These are phyloP conservation scores for Macrotyloma uniflorum DNA, from an alignment of 306 rosid genomes.

Conservation along the genomic window DNA sequence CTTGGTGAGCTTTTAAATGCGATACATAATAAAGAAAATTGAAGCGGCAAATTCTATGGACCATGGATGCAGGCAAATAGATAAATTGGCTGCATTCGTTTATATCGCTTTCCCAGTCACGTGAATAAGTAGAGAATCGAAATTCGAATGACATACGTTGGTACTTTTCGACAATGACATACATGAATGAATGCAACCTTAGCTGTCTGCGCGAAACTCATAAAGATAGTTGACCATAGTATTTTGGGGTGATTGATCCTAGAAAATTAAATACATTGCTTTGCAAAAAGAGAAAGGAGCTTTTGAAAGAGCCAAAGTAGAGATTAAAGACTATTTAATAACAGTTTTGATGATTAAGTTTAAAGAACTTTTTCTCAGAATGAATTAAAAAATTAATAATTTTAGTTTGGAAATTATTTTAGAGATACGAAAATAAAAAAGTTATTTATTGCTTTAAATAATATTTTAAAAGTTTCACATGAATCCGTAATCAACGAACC, in stretches of 20 bases:
- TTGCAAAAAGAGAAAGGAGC: neutral
- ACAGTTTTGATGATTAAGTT: too few species aligned
- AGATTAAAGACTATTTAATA: too few species aligned
- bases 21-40: neutral
- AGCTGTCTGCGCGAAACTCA: neutral
- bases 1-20: neutral
- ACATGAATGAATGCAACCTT: neutral
- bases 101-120: conserved; percentile 22
- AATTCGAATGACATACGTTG: neutral
- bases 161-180: neutral
- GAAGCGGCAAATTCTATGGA: conserved; percentile 31
- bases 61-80: neutral
- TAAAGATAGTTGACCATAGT: neutral
- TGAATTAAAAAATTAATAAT: too few species aligned
- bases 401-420: too few species aligned
- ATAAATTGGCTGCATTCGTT: neutral
- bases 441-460: too few species aligned
- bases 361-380: too few species aligned
- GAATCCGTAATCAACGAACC: too few species aligned
- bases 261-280: conserved; percentile 29
- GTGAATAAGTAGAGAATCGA: conserved; percentile 28
- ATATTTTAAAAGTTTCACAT: too few species aligned
- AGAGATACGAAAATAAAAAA: too few species aligned
- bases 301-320: neutral
- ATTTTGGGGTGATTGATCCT: neutral